Evolutionary conservation across 2,329 filamentous ascomycete species (phyloP).

Genomic region (Orbilia blumenaviensis): DNA sequence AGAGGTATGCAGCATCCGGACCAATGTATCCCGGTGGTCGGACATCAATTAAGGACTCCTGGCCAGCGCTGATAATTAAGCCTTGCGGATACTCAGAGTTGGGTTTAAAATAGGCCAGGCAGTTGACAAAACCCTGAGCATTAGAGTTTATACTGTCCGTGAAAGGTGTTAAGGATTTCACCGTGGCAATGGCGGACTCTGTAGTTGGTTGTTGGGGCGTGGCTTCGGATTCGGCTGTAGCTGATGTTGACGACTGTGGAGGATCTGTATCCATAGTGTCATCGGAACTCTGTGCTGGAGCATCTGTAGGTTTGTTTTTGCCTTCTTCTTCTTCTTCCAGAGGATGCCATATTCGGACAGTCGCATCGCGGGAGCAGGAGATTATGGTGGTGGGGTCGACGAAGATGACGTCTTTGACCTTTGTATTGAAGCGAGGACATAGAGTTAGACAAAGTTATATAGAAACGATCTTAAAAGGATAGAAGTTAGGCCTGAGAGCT

Average conservation of each 20-base stretch:
- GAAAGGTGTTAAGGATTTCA: conserved; percentile 72
- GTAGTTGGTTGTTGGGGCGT: background rate
- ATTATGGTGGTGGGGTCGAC: conserved; percentile 76
- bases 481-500: background rate
- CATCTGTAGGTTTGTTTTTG: background rate
- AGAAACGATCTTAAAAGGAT: background rate
- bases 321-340: background rate
- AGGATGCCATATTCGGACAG: conserved; percentile 81
- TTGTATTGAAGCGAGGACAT: background rate
- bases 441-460: background rate
- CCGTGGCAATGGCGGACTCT: conserved; percentile 60
- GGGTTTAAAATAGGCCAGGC: conserved; percentile 78
- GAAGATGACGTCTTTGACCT: conserved; percentile 89
- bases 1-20: conserved; percentile 78
- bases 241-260: background rate
- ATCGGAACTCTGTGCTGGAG: conserved; percentile 60
- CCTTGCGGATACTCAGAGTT: conserved; percentile 72
- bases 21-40: conserved; percentile 72
- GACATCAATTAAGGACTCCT: conserved; percentile 92
- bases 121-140: conserved; percentile 86
- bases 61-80: conserved; percentile 84
- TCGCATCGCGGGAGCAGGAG: conserved; percentile 90
- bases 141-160: conserved; percentile 81
- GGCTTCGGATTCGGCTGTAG: conserved; percentile 13
- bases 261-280: conserved; percentile 56